Base-by-base conservation (phyloP, 1,284 basidiomycete genomes). In the Naganishia albida region DNA sequence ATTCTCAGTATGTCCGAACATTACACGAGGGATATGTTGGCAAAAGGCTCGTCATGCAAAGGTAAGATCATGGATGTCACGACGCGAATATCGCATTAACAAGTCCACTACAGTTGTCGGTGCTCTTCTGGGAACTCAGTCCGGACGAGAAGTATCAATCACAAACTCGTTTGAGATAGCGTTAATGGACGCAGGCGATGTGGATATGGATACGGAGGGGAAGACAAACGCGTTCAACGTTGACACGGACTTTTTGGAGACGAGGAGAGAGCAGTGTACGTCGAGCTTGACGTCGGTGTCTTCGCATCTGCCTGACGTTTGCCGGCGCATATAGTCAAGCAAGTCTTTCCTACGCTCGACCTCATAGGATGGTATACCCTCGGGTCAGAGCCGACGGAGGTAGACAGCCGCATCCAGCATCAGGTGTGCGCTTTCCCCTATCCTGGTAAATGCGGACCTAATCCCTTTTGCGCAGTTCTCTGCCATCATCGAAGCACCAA, bases 1-100 rank as follows among this genome's bases (percentile, higher is more conserved):
- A 93, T 99, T 74, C 85, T 99, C 69, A 97, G 94, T 79, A 90
- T 99, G 71, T 96, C 93, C 1, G 95, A 99, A 73, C 94, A 98
- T 80, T 83, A 91, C 70, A 96, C 90, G 48, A 86, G 96, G 68
- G 81, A 88, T 62, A 87, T 86, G 71, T 81, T 93, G 12, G 90
- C 93, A 74, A 49, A 87, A 83, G 60, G 85, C 83, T 66, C 81
- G 81, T 6, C 78, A 79, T 64, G 77, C 81, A 66, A 90, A 88
- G 12, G 89, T 90, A 67, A 85, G 89, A 89, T 69, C 50, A 83
- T 71, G 38, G 34, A 6, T 34, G 34, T 34, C 6, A 4, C 34
- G 10, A 34, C 34, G 10, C 34, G 34, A 10, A 34, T 34, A 10
- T 34, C 34, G 4, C 34, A 20, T 30, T 38, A 49, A 28, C 55